Evolutionary conservation across 495 filamentous ascomycete species (phyloP), one percentile per base, ranked within the genome.

Genomic region (Symbiotaphrina buchneri): DNA sequence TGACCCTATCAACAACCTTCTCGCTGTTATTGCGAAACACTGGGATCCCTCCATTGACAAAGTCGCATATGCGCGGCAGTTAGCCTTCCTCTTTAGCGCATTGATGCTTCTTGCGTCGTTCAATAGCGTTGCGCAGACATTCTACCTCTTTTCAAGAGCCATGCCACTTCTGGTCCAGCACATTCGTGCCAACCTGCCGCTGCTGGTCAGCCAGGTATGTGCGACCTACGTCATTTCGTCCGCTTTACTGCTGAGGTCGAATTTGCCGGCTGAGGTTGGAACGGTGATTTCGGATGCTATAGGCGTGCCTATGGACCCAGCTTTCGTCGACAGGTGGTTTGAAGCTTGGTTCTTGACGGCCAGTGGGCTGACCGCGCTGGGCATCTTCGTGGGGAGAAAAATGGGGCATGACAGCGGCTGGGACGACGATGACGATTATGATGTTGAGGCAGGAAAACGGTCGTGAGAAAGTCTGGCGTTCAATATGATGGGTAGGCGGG

Each of bases 281-380:
- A 59, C 64, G 20, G 70, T 71, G 3, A 73, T 82, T 3, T 63
- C 63, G 3, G 74, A 75, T 34, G 74, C 68, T n/a, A 51, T 85
- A 18, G 71, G 69, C 20, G 71, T 70, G 6, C 57, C 59, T 5
- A 54, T 82, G 6, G 69, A 78, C 42, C 62, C 66, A 5, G 51
- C 45, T 8, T 79, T 82, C 37, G 73, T 77, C n/a, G 79, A 83
- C 39, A 51, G 66, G n/a, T 85, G 78, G 79, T 87, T 85, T 45
- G 79, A 84, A 42, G 65, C 63, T 15, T 77, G 78, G 70, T 87
- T 85, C 41, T 47, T 83, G 17, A 39, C 62, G 3, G 68, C 68
- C 5, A 70, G 65, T 28, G 54, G 48, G 0, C 43, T 58, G 10
- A 83, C 79, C 10, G 67, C 59, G 11, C 45, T 58, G 23, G 76